Percentiles rank a stretch among this genome's conserved stretches.
Evolutionary conservation across 2,329 filamentous ascomycete species (phyloP).

Genomic region (Aspergillus melleus): DNA sequence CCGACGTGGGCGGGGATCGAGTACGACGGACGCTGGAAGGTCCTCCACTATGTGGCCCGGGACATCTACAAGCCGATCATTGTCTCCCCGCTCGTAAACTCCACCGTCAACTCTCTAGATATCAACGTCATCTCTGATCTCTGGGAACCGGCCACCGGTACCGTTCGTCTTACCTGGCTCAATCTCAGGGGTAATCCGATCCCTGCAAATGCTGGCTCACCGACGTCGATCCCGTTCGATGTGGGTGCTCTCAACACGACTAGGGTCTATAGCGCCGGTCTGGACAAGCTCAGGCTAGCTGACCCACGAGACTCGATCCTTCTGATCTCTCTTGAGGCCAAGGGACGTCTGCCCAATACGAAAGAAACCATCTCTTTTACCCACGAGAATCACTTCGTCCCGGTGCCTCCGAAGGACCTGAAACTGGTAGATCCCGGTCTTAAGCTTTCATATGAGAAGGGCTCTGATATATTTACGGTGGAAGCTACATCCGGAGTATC

Average conservation of each 20-base stretch:
- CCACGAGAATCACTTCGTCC: conserved; percentile 54
- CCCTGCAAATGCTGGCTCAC: conserved; percentile 34
- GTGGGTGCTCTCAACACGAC: conserved; percentile 57
- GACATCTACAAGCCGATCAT: conserved; percentile 62
- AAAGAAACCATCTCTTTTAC: conserved; percentile 41
- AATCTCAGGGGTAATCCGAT: conserved; percentile 50
- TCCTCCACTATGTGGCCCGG: conserved; percentile 59
- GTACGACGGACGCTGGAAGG: conserved; percentile 64
- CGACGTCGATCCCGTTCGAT: conserved; percentile 37
- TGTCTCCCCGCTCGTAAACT: conserved; percentile 58
- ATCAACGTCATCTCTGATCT: conserved; percentile 60
- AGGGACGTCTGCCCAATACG: conserved; percentile 50
- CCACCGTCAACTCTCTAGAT: conserved; percentile 50
- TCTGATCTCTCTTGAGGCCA: conserved; percentile 45
- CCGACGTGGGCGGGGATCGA: conserved; percentile 66
- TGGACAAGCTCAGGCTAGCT: conserved; percentile 35
- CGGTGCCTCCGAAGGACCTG: conserved; percentile 48
- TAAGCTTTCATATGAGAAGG: conserved; percentile 34
- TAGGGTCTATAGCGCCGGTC: conserved; percentile 43
- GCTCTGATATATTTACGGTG: conserved; percentile 45
- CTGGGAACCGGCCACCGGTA: conserved; percentile 52
- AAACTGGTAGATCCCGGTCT: conserved; percentile 52
- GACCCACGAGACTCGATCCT: conserved; percentile 43
- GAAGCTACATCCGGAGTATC: conserved; percentile 51
- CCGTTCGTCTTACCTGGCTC: conserved; percentile 53